phyloP scores from a whole-genome alignment of 371 early-diverging fungal genomes.

The Aphelidium insulamus region DNA sequence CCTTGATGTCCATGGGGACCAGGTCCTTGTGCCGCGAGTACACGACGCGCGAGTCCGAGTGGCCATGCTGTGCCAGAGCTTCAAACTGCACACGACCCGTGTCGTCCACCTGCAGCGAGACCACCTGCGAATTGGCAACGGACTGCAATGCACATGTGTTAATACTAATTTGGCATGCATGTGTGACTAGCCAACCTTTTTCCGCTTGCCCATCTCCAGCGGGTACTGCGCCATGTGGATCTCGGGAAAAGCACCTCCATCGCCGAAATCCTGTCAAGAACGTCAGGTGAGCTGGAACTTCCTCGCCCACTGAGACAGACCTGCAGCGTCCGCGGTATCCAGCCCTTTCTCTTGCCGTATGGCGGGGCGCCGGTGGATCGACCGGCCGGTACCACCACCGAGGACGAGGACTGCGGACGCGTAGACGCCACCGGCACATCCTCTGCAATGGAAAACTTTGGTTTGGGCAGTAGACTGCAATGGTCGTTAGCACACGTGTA shows the following conservation, averaged over 20 bases:
- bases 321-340: conserved; percentile 49
- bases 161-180: background rate
- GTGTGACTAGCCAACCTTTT: conserved; percentile 9
- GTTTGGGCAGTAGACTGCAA: too few relatives aligned
- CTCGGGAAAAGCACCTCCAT: conserved; percentile 92
- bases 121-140: too few relatives aligned
- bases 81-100: conserved; percentile 78
- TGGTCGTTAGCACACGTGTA: too few relatives aligned
- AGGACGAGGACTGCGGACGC: too few relatives aligned
- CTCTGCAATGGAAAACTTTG: too few relatives aligned
- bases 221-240: conserved; percentile 77
- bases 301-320: conserved; percentile 8
- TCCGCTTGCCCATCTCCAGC: conserved; percentile 63
- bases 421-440: too few relatives aligned
- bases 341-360: conserved; percentile 55
- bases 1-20: conserved; percentile 35
- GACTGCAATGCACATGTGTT: too few relatives aligned
- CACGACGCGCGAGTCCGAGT: conserved; percentile 39
- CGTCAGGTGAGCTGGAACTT: background rate
- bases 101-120: conserved; percentile 69
- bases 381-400: too few relatives aligned
- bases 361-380: too few relatives aligned
- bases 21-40: conserved; percentile 66
- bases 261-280: conserved; percentile 81
- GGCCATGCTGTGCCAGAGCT: conserved; percentile 60